phyloP scores from a whole-genome alignment of 2,329 filamentous ascomycete species.

The Epichloe gansuensis region DNA sequence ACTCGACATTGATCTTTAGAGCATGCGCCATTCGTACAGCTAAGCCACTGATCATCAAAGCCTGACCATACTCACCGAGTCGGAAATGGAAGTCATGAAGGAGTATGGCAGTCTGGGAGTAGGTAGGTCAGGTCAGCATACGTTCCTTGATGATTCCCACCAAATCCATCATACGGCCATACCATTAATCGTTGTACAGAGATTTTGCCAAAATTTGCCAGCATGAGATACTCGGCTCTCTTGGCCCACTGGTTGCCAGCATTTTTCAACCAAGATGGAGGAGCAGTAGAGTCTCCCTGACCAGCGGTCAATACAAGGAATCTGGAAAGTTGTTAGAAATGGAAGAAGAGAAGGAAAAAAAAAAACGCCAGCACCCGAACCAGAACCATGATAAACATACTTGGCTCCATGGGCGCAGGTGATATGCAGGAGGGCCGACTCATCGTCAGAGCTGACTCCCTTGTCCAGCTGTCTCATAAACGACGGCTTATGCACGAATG shows the following conservation, averaged over 20 bases:
- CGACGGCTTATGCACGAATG: conserved; percentile 27
- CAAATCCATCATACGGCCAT: background rate
- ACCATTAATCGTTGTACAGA: conserved; percentile 28
- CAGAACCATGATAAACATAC: conserved; percentile 10
- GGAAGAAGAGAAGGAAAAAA: background rate
- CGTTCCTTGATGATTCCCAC: background rate
- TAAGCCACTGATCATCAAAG: conserved; percentile 28
- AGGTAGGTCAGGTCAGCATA: background rate
- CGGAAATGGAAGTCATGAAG: conserved; percentile 28
- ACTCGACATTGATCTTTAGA: conserved; percentile 26
- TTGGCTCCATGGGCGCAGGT: conserved; percentile 27
- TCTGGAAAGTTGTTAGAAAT: conserved; percentile 10
- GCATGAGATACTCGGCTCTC: conserved; percentile 22
- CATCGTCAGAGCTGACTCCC: conserved; percentile 22
- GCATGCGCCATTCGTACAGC: conserved; percentile 29
- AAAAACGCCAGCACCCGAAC: no score
- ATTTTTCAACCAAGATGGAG: conserved; percentile 17
- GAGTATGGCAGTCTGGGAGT: conserved; percentile 22
- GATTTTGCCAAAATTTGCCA: conserved; percentile 26
- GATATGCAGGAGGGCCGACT: conserved; percentile 23
- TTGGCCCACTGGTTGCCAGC: conserved; percentile 27
- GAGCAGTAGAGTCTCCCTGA: conserved; percentile 18
- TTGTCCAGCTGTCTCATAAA: conserved; percentile 26
- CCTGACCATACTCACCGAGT: conserved; percentile 26
- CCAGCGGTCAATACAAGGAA: conserved; percentile 21